Conservation (phyloP, 352 stramenopile genomes). For the Globisporangium rhizosaccharum region DNA sequence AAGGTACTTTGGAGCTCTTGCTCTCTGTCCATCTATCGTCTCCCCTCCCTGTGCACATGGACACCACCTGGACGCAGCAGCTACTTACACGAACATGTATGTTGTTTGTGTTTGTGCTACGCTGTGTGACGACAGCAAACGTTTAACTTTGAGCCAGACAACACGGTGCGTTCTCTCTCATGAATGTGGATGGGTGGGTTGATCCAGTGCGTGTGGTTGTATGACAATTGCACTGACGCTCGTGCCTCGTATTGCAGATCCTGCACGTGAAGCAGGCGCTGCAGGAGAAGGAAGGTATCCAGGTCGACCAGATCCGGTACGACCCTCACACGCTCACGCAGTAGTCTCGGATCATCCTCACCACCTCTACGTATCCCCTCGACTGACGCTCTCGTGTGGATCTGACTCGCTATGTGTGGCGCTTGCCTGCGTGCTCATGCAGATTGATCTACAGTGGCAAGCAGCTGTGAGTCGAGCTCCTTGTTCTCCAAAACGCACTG, state of each 20-base stretch:
- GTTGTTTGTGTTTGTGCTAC: neutral
- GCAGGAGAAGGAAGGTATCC: slow-evolving; percentile 98
- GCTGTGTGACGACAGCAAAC: slow-evolving; percentile 46
- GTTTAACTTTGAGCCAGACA: slow-evolving; percentile 87
- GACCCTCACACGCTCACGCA: neutral
- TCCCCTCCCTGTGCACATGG: neutral
- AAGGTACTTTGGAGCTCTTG: slow-evolving; percentile 28
- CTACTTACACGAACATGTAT: neutral
- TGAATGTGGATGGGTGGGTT: slow-evolving; percentile 1
- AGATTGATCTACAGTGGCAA: slow-evolving; percentile 98
- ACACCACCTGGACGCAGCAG: too few relatives aligned
- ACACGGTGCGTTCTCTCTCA: slow-evolving; percentile 40
- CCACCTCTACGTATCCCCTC: neutral
- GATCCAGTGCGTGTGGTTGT: neutral
- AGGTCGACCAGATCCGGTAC: slow-evolving; percentile 79
- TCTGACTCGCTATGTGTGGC: neutral
- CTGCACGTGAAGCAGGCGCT: slow-evolving; percentile 96
- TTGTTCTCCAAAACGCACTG: neutral
- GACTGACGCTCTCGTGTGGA: neutral
- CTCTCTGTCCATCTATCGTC: neutral
- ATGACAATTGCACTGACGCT: neutral
- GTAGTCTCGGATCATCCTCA: too few relatives aligned
- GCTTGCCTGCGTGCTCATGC: neutral
- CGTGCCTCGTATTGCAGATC: slow-evolving; percentile 53
- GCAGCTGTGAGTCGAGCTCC: slow-evolving; percentile 65